Base-by-base conservation (phyloP, 1,284 basidiomycete genomes). In the Sanghuangporus weigelae region DNA sequence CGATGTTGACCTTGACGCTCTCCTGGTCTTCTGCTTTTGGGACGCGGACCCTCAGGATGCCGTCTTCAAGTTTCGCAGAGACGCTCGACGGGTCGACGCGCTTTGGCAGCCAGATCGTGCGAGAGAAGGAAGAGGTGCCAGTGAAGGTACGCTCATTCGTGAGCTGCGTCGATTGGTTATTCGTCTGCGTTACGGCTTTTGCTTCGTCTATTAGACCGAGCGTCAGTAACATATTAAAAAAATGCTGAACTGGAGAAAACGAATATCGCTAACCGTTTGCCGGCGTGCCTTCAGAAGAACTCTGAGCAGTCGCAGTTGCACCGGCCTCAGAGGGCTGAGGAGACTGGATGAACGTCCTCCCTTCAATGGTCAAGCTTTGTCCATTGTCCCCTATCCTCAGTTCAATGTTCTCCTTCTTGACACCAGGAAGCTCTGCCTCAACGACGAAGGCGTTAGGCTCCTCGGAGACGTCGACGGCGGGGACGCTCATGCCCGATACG, bases 341-440 rank as follows among this genome's bases (percentile, higher is more conserved):
- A 26, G 57, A 63, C 54, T 73, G 74, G 50, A 76, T 75, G 57
- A 75, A 71, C 50, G 82, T 75, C 69, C 79, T 84, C 3, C 90
- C 90, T 71, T 89, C 82, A 63, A 92, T 90, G 5, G 84, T 89
- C 65, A 92, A 72, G 67, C 83, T 89, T 63, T 83, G 79, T 2
- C 89, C 89, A 35, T 80, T 81, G 63, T 91, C 85, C 7, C 86
- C 87, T 65, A 92, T 78, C 16, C 83, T 80, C 57, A 92, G 81
- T 64, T 89, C 82, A 10, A 92, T 71, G 69, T 91, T 84, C 70
- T 92, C 90, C 76, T 87, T 91, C 74, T 85, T 86, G 21, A 92
- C 85, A 0, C 90, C 90, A 7, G 90, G 90, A 50, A 92, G 71
- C 70, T 92, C 90, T 0, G 89, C 89, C 70, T 90, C 86, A 50